A percentile compares a stretch with the other conserved stretches of the same genome.
phyloP scores from a whole-genome alignment of 2,329 filamentous ascomycete species.

The Meredithiella fracta region DNA sequence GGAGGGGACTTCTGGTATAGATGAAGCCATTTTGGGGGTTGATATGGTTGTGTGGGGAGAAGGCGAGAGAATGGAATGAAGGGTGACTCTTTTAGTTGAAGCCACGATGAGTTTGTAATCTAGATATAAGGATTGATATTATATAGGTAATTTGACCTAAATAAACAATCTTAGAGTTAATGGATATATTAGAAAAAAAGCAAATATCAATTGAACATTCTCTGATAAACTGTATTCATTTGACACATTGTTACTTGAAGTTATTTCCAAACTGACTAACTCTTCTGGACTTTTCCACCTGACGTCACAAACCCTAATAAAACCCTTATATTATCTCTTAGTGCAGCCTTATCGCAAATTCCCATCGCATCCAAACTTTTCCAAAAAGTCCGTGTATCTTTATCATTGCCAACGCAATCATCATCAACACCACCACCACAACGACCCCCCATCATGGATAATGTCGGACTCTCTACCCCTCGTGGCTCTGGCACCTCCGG shows the following conservation, averaged over 20 bases:
- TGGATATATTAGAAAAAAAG: too few species aligned
- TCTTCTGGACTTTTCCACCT: neutral
- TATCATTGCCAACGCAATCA: neutral
- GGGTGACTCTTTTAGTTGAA: neutral
- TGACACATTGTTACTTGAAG: neutral
- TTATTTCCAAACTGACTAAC: neutral
- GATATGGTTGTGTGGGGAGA: neutral
- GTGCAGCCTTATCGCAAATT: conserved; percentile 8
- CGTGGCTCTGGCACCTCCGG: conserved; percentile 91
- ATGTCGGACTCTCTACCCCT: conserved; percentile 88
- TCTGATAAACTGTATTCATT: too few species aligned
- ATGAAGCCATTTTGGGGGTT: conserved; percentile 11
- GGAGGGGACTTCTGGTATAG: neutral
- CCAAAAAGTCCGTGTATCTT: neutral
- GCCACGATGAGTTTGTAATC: neutral
- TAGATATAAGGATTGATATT: neutral
- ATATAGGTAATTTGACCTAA: neutral
- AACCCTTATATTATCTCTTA: conserved; percentile 8
- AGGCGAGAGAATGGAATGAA: neutral
- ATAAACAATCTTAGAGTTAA: neutral
- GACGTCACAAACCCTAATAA: neutral
- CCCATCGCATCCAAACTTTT: conserved; percentile 11
- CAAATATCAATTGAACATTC: too few species aligned
- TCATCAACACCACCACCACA: neutral
- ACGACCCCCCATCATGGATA: conserved; percentile 30